phyloP scores from a whole-genome alignment of 257 asterid species.

The Linderniella brevidens region DNA sequence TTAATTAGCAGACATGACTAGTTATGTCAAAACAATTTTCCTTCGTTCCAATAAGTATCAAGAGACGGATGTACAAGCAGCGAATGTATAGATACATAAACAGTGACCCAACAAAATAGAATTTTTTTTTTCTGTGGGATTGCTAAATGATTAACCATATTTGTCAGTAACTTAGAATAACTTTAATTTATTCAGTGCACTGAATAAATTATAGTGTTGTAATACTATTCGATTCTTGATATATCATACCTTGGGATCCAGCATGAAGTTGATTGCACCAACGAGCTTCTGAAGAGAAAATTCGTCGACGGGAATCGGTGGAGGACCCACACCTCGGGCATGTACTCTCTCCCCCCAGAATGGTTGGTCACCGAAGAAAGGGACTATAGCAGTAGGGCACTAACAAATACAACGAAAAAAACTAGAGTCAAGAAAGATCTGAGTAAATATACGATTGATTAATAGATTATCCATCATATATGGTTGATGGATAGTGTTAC shows the following conservation, averaged over 20 bases:
- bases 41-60: too few species aligned
- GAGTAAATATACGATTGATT: neutral
- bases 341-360: conserved; percentile 89
- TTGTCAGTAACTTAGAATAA: neutral
- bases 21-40: too few species aligned
- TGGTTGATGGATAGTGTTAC: conserved; percentile 15
- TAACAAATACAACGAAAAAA: conserved; percentile 4
- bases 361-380: conserved; percentile 92
- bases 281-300: conserved; percentile 69
- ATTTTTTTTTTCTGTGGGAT: too few species aligned
- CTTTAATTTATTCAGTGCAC: neutral
- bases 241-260: conserved; percentile 34
- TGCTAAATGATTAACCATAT: neutral
- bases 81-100: too few species aligned
- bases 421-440: neutral
- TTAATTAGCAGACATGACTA: neutral
- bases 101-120: neutral
- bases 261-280: conserved; percentile 71
- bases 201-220: neutral
- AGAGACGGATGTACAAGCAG: too few species aligned
- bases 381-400: conserved; percentile 88
- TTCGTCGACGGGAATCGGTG: conserved; percentile 73
- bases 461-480: conserved; percentile 3
- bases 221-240: neutral
- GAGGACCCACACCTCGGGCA: conserved; percentile 78